Conservation (phyloP, 108 stramenopile species). For the Pseudonitzschia multistriata region DNA sequence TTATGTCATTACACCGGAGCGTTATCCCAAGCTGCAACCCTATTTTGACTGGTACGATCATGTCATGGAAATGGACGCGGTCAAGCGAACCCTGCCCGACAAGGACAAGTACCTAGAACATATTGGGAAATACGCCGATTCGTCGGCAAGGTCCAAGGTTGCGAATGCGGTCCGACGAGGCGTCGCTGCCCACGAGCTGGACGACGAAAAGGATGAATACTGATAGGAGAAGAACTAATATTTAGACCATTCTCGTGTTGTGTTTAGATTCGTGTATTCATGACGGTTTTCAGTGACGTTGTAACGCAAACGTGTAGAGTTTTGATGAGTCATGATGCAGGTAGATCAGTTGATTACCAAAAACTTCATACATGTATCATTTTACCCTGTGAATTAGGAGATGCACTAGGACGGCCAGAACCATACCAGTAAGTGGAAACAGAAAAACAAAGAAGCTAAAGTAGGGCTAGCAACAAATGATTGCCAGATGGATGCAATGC, state of each 20-base stretch:
- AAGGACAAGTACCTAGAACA: constrained; percentile 78
- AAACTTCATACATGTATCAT: too few species aligned
- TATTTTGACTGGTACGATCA: constrained; percentile 80
- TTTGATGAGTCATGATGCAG: too few species aligned
- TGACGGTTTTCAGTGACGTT: too few species aligned
- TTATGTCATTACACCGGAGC: constrained; percentile 41
- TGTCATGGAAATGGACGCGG: constrained; percentile 61
- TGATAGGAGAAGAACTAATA: not conserved
- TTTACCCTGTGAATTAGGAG: too few species aligned
- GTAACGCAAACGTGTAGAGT: too few species aligned
- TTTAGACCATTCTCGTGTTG: not conserved
- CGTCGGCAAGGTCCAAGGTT: constrained; percentile 75
- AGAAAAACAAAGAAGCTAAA: too few species aligned
- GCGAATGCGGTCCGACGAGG: constrained; percentile 86
- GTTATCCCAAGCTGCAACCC: constrained; percentile 49
- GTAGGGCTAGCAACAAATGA: too few species aligned
- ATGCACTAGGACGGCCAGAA: too few species aligned
- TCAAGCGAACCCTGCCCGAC: constrained; percentile 78
- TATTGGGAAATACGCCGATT: constrained; percentile 84
- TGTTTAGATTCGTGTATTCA: too few species aligned
- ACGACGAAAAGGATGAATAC: constrained; percentile 80
- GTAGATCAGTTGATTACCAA: too few species aligned
- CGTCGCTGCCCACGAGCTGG: constrained; percentile 79
- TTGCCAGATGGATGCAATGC: too few species aligned
- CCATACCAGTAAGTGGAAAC: too few species aligned